A percentile compares a stretch with the other conserved stretches of the same genome.
Conservation (phyloP, 2,329 filamentous ascomycete genomes). For the Sporothrix phasma region DNA sequence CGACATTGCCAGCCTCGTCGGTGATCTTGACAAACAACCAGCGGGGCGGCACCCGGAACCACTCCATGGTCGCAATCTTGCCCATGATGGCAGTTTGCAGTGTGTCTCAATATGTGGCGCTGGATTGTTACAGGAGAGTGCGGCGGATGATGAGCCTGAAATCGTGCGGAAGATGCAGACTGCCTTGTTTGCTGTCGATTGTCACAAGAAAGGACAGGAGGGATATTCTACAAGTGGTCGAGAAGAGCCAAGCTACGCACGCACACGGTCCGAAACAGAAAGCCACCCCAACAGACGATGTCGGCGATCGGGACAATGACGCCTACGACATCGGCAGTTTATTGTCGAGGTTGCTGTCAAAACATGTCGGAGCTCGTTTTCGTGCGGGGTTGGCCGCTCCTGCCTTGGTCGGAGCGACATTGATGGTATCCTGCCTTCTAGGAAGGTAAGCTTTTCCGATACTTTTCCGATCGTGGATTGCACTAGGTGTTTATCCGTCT, state of each 20-base stretch:
- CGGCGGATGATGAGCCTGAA: no score
- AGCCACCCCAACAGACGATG: neutral
- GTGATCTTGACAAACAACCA: conserved; percentile 62
- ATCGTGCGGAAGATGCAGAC: no score
- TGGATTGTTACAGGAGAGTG: no score
- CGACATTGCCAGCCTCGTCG: conserved; percentile 46
- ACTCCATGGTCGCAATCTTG: conserved; percentile 49
- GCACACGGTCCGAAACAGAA: neutral
- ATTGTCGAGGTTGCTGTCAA: neutral
- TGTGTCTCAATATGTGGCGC: no score
- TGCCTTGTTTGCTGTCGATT: no score
- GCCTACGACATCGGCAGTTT: neutral
- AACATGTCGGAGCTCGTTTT: neutral
- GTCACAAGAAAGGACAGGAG: no score
- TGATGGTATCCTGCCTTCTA: neutral
- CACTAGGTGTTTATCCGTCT: neutral
- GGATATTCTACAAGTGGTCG: neutral
- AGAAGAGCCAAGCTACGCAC: neutral
- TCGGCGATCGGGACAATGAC: neutral
- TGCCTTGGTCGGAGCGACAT: neutral
- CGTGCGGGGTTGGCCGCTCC: neutral
- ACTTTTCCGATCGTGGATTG: neutral
- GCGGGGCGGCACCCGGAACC: conserved; percentile 55
- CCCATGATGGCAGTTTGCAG: conserved; percentile 17
- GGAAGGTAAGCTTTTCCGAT: neutral